Evolutionary conservation across 805 yeast species (phyloP).

Genomic region (Candida krabiensis): DNA sequence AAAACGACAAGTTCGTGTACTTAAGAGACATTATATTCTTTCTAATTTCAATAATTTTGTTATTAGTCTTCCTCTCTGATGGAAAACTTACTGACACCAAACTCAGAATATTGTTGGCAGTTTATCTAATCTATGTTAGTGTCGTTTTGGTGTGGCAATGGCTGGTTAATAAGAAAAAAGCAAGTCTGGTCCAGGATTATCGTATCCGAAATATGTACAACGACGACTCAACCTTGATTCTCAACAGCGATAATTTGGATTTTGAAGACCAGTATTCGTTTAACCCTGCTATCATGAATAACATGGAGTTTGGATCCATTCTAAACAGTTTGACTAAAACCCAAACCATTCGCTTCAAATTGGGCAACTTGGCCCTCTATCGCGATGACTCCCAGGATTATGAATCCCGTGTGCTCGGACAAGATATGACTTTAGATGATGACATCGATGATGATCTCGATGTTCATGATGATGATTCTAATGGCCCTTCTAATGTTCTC

Average conservation of each 20-base stretch:
- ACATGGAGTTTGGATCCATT: conserved; percentile 29
- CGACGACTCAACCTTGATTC: conserved; percentile 20
- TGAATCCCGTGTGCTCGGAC: conserved; percentile 19
- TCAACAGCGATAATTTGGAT: conserved; percentile 25
- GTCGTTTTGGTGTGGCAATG: conserved; percentile 47
- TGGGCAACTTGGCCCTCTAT: conserved; percentile 10
- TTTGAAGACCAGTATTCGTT: conserved; percentile 30
- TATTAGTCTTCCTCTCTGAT: conserved; percentile 49
- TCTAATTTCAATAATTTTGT: conserved; percentile 45
- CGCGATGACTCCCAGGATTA: conserved; percentile 21
- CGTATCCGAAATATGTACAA: conserved; percentile 31
- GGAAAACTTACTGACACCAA: conserved; percentile 54
- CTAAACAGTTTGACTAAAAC: conserved; percentile 24
- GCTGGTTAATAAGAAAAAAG: conserved; percentile 19
- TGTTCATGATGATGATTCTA: too few species aligned
- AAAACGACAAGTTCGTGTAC: conserved; percentile 44
- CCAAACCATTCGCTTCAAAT: conserved; percentile 18
- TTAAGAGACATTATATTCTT: conserved; percentile 67
- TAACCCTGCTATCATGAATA: conserved; percentile 29
- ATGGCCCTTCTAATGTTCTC: too few species aligned
- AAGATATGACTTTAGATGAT: conserved; percentile 9
- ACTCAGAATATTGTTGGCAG: conserved; percentile 52
- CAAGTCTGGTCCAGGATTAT: conserved; percentile 18
- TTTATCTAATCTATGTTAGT: conserved; percentile 63
- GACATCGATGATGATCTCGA: conserved; percentile 15